These are phyloP conservation scores for Alnus rubra DNA, from an alignment of 306 rosid species.

Conservation along the genomic window DNA sequence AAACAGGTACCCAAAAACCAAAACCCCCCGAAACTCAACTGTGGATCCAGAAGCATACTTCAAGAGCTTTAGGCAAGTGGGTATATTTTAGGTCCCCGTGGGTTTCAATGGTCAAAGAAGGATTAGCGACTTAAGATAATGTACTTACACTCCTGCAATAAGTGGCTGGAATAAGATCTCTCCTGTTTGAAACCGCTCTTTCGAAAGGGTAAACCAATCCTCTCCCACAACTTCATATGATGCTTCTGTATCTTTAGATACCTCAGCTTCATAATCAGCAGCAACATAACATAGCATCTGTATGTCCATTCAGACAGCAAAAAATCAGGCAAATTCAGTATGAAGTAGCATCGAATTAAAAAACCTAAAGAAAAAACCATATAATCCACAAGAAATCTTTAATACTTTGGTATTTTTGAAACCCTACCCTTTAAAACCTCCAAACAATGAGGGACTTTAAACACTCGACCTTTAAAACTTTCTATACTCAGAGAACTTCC, in stretches of 20 bases:
- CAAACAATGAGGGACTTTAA: not conserved
- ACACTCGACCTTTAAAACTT: not conserved
- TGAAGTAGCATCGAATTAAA: not conserved
- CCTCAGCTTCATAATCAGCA: conserved; percentile 84
- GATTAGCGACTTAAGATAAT: not conserved
- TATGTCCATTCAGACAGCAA: conserved; percentile 21
- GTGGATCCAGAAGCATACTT: no score
- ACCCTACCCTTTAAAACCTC: not conserved
- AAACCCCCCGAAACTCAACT: no score
- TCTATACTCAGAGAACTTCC: not conserved
- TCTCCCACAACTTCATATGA: conserved; percentile 66
- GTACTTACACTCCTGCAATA: conserved; percentile 80
- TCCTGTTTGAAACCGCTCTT: conserved; percentile 89
- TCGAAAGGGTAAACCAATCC: conserved; percentile 76
- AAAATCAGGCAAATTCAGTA: conserved; percentile 29
- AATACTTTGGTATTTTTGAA: not conserved
- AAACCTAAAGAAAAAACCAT: conserved; percentile 1
- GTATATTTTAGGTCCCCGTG: not conserved
- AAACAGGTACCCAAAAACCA: no score
- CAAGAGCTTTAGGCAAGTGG: not conserved
- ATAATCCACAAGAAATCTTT: not conserved
- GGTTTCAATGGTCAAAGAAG: not conserved
- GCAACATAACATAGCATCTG: conserved; percentile 92
- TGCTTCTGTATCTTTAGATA: conserved; percentile 58
- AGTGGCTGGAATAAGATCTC: conserved; percentile 84